Evolutionary conservation across 2,329 filamentous ascomycete species (phyloP).

Genomic region (Tolypocladium guangdongense): DNA sequence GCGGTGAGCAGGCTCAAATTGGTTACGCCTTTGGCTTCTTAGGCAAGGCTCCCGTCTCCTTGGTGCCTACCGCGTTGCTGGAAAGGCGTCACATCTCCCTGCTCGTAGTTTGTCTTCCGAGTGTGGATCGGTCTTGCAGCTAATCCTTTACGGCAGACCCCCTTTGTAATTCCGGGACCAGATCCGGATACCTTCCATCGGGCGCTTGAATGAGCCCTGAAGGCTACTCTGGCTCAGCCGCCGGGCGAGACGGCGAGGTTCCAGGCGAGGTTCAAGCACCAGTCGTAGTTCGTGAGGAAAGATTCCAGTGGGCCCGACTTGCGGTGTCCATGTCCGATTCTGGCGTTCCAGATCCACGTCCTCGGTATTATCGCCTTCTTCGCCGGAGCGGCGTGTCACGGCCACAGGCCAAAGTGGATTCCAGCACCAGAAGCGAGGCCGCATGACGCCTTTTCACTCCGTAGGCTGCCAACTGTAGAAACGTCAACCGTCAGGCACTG

Average conservation of each 20-base stretch:
- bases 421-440: neutral
- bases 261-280: neutral
- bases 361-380: neutral
- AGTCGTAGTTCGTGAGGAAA: neutral
- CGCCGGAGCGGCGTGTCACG: neutral
- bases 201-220: neutral
- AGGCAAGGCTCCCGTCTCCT: no score
- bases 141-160: neutral
- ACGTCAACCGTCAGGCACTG: neutral
- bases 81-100: neutral
- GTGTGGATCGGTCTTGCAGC: neutral
- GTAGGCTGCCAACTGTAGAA: slow-evolving; percentile 6
- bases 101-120: no score
- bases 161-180: neutral
- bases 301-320: neutral
- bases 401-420: neutral
- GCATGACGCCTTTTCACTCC: slow-evolving; percentile 1
- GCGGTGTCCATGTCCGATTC: neutral
- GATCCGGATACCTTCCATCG: neutral
- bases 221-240: neutral
- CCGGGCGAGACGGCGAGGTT: neutral
- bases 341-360: neutral
- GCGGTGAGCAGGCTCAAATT: no score
- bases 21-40: no score
- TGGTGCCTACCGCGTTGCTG: no score